Percentiles rank a stretch among this genome's conserved stretches.
phyloP scores from a whole-genome alignment of 768 basidiomycete genomes.

The Russula compacta region DNA sequence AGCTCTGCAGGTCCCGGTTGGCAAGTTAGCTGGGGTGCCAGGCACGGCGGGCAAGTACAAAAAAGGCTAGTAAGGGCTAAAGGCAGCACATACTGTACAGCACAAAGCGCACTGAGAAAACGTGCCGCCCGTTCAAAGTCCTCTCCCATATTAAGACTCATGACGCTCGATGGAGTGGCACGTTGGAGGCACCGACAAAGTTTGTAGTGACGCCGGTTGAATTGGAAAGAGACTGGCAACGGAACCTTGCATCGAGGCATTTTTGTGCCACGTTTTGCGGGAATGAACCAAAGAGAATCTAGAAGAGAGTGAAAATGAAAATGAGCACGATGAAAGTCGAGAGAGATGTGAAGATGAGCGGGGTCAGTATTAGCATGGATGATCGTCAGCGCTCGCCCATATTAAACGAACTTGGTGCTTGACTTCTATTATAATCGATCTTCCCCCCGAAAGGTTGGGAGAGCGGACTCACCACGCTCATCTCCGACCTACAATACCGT shows the following conservation, averaged over 20 bases:
- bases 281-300: background rate
- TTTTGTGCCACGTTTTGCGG: background rate
- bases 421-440: conserved; percentile 84
- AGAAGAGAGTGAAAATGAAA: background rate
- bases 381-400: conserved; percentile 61
- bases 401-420: conserved; percentile 62
- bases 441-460: conserved; percentile 22
- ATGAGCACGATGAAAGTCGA: conserved; percentile 4
- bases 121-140: background rate
- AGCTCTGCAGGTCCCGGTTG: background rate
- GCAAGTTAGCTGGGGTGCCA: background rate
- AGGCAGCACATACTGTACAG: background rate
- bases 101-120: background rate
- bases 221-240: background rate
- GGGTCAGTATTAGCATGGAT: conserved; percentile 85
- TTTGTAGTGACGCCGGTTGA: background rate
- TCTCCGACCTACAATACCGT: background rate
- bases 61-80: background rate
- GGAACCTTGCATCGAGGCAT: background rate
- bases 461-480: conserved; percentile 29
- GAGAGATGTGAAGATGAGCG: conserved; percentile 25
- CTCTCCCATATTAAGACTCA: background rate
- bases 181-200: background rate
- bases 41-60: background rate
- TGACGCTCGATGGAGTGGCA: background rate